Conservation (phyloP, 306 rosid species). For the Amphicarpaea edgeworthii region DNA sequence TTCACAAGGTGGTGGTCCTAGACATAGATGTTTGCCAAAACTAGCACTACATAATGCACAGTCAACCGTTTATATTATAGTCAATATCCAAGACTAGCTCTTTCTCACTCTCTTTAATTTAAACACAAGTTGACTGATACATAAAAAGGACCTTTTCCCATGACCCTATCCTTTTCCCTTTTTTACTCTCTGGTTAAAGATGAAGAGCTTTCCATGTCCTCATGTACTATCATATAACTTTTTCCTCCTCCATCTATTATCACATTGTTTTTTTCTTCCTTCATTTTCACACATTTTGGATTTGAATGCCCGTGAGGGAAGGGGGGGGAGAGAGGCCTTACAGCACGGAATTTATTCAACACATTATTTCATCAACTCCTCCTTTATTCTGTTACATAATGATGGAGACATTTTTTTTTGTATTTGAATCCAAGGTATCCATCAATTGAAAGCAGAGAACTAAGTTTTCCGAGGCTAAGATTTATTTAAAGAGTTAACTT, state of each 20-base stretch:
- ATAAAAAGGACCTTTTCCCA: slow-evolving; percentile 34
- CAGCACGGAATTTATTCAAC: background rate
- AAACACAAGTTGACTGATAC: slow-evolving; percentile 41
- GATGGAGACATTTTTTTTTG: slow-evolving; percentile 3
- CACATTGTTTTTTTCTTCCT: slow-evolving; percentile 9
- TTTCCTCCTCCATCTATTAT: slow-evolving; percentile 1
- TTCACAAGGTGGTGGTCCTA: slow-evolving; percentile 49
- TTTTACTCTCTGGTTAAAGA: slow-evolving; percentile 41
- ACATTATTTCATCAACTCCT: background rate
- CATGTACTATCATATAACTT: slow-evolving; percentile 20
- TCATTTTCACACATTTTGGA: slow-evolving; percentile 25
- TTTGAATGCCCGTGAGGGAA: slow-evolving; percentile 12
- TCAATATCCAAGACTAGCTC: slow-evolving; percentile 45
- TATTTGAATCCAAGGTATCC: no score
- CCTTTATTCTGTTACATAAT: background rate
- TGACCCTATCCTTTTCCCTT: slow-evolving; percentile 7
- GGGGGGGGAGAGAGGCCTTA: background rate
- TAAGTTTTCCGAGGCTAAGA: no score
- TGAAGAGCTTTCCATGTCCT: background rate
- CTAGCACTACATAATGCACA: slow-evolving; percentile 44
- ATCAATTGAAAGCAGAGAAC: no score
- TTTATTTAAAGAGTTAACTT: no score
- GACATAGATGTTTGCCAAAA: slow-evolving; percentile 48
- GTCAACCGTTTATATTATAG: slow-evolving; percentile 37
- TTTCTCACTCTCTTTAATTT: no score